Evolutionary conservation across 495 filamentous ascomycete genomes (phyloP), one percentile per base, ranked within the genome.

Genomic region (Hypoxylon trugodes): DNA sequence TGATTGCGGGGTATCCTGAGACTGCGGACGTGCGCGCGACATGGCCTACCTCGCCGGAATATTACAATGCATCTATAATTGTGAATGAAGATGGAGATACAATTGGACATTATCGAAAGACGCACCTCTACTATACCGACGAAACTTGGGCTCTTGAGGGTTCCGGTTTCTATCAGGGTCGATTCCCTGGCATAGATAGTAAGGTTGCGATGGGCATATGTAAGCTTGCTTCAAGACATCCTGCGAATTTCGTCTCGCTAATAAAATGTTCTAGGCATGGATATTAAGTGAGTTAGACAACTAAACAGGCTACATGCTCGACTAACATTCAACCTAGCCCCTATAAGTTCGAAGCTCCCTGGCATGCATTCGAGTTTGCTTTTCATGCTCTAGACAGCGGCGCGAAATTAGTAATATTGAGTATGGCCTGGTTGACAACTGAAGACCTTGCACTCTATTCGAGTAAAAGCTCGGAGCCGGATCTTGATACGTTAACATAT

Each of bases 1-100:
- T 97, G n/a, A 89, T 86, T 19, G 88, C 93, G 5, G 94, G 95
- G 8, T 98, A 98, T 68, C 93, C 95, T 0, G 95, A 98, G 73
- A 82, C 73, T 61, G 80, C 73, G 16, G 77, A 83, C 62, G 70
- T 80, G n/a, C 72, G 75, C 21, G 59, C 64, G 13, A 74, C 68
- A 62, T 73, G 73, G 62, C 70, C 76, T 1, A 58, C 70, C 7
- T 82, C 73, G 50, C 75, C 76, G 9, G 79, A 80, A 47, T 80
- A 85, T 64, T 97, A 96, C 77, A 98, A 97, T 77, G 90, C 91
- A 6, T 85, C 90, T 19, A 83, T 97, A 38, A 82, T 92, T 9
- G 87, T 97, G n/a, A 86, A 87, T 56, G 79, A 85, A 8, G 72
- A 80, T 0, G 95, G 96, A 10, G 78, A 88, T 40, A 84, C 89